Conservation (phyloP, 345 rosid genomes). For the Sisymbrium altissimum region DNA sequence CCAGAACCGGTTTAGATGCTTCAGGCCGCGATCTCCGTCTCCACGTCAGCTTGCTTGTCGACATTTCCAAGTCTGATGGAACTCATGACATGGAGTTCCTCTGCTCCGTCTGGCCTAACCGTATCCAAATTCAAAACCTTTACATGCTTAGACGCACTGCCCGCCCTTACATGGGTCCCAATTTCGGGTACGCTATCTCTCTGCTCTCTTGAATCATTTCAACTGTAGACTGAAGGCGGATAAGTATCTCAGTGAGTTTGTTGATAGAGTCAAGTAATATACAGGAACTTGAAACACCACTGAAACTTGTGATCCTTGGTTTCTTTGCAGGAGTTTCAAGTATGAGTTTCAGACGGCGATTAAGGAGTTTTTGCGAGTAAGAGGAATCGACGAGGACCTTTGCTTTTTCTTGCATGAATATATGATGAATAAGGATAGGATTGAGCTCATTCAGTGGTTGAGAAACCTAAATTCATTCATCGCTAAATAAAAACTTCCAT, state of each 20-base stretch:
- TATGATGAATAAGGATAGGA: slow-evolving; percentile 71
- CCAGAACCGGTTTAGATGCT: slow-evolving; percentile 48
- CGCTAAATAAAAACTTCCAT: slow-evolving; percentile 38
- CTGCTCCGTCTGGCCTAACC: slow-evolving; percentile 73
- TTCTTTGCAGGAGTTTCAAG: slow-evolving; percentile 50
- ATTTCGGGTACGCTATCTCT: slow-evolving; percentile 43
- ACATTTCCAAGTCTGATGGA: slow-evolving; percentile 43
- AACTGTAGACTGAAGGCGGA: background rate
- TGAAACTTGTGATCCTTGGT: slow-evolving; percentile 5
- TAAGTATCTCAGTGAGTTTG: background rate
- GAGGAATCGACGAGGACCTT: slow-evolving; percentile 63
- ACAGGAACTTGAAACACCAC: background rate
- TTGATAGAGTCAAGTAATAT: background rate
- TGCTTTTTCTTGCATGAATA: slow-evolving; percentile 65
- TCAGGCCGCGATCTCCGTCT: slow-evolving; percentile 44
- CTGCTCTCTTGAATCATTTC: background rate
- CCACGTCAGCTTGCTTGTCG: slow-evolving; percentile 58
- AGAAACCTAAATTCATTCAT: slow-evolving; percentile 47
- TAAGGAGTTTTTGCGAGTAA: slow-evolving; percentile 44
- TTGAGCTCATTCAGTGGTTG: slow-evolving; percentile 67
- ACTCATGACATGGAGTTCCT: slow-evolving; percentile 43
- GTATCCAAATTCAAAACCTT: slow-evolving; percentile 55
- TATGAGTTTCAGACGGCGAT: slow-evolving; percentile 43
- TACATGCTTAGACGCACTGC: slow-evolving; percentile 36
- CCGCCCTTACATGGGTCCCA: slow-evolving; percentile 62